These are phyloP conservation scores for Lentinula sp. DNA, from an alignment of 768 basidiomycete genomes.

Conservation along the genomic window DNA sequence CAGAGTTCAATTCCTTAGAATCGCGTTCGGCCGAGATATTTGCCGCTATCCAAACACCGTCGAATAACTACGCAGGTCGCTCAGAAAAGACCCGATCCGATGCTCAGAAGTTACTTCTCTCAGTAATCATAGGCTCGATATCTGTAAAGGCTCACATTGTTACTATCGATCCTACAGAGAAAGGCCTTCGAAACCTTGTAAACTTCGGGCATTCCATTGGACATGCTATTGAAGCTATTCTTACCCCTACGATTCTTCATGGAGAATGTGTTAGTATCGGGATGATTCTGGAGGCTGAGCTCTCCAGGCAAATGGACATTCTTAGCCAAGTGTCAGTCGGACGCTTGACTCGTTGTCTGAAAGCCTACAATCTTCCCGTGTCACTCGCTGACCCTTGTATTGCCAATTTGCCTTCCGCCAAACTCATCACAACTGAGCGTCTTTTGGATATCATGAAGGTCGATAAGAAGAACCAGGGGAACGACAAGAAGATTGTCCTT, in stretches of 20 bases:
- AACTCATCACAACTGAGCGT: slow-evolving; percentile 68
- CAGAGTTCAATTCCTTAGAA: slow-evolving; percentile 85
- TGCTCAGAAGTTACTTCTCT: slow-evolving; percentile 81
- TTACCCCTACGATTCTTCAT: slow-evolving; percentile 82
- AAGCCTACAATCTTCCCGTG: slow-evolving; percentile 87
- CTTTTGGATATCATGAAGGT: slow-evolving; percentile 92
- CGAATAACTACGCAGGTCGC: slow-evolving; percentile 49
- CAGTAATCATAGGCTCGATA: slow-evolving; percentile 89
- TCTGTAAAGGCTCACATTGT: slow-evolving; percentile 97
- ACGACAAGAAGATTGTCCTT: slow-evolving; percentile 90
- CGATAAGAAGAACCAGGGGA: slow-evolving; percentile 96
- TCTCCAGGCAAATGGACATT: slow-evolving; percentile 82
- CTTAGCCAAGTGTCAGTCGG: slow-evolving; percentile 91
- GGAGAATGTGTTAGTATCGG: slow-evolving; percentile 96
- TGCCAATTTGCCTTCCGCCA: slow-evolving; percentile 60
- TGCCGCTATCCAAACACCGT: slow-evolving; percentile 74
- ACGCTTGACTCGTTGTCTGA: slow-evolving; percentile 79
- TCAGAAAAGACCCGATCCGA: slow-evolving; percentile 59
- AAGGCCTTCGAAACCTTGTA: slow-evolving; percentile 94
- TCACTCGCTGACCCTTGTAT: slow-evolving; percentile 77
- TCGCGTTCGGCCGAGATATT: slow-evolving; percentile 80
- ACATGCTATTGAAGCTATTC: slow-evolving; percentile 94
- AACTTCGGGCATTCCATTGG: slow-evolving; percentile 99
- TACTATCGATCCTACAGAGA: slow-evolving; percentile 94
- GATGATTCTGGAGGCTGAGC: slow-evolving; percentile 95